Conservation (phyloP, 352 stramenopile species). For the Globisporangium echinulatum region DNA sequence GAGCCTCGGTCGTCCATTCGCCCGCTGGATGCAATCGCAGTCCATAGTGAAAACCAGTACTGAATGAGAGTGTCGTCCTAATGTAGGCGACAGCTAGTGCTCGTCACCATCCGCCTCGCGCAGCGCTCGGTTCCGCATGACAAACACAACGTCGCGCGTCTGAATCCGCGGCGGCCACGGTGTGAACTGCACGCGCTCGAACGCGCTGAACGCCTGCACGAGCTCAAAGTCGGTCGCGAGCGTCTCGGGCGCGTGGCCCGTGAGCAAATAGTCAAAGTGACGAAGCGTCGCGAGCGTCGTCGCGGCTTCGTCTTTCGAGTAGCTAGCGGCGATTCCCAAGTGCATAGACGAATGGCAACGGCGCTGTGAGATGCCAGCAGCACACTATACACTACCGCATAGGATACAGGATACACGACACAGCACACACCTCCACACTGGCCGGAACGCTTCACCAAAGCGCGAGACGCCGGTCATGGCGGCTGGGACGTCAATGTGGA, state of each 20-base stretch:
- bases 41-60: no score
- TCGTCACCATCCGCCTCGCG: no score
- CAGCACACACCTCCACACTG: conserved; percentile 49
- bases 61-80: no score
- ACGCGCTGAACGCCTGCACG: conserved; percentile 38
- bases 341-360: neutral
- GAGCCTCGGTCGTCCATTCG: no score
- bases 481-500: conserved; percentile 91
- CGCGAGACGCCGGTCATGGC: conserved; percentile 93
- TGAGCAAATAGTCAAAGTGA: conserved; percentile 64
- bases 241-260: conserved; percentile 24
- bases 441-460: conserved; percentile 73
- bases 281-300: conserved; percentile 35
- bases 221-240: conserved; percentile 41
- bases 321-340: conserved; percentile 21
- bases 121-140: conserved; percentile 42
- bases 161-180: conserved; percentile 35
- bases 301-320: conserved; percentile 71
- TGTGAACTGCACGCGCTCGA: conserved; percentile 31
- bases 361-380: neutral
- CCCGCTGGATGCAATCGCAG: no score
- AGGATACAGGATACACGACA: neutral
- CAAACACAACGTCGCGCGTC: conserved; percentile 41
- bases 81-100: no score
- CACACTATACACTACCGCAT: no score